Percentiles rank a stretch among this genome's conserved stretches.
Evolutionary conservation across 257 asterid species (phyloP).

Genomic region (Gentiana macrophylla): DNA sequence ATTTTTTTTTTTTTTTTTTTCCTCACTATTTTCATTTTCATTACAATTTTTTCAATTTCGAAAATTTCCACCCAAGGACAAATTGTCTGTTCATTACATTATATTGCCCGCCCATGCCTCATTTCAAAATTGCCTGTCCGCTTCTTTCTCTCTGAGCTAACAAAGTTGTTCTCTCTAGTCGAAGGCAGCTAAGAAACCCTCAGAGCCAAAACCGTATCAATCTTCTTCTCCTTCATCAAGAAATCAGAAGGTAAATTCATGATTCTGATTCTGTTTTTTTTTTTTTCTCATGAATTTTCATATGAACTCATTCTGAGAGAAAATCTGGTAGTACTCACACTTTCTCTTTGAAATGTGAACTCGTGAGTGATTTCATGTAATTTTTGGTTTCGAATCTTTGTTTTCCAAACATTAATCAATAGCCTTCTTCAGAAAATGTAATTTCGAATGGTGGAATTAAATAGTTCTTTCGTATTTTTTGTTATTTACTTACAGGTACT

Average conservation of each 20-base stretch:
- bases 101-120: conserved; percentile 3
- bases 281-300: neutral
- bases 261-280: no score
- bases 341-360: neutral
- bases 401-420: neutral
- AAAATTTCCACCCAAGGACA: no score
- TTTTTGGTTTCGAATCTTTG: neutral
- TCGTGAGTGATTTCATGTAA: neutral
- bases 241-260: conserved; percentile 7
- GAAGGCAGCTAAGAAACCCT: neutral
- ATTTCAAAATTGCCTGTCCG: conserved; percentile 6
- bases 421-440: neutral
- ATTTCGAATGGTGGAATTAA: neutral
- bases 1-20: no score
- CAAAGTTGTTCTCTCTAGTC: neutral
- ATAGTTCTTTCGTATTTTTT: neutral
- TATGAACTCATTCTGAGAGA: neutral
- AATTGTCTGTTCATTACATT: no score
- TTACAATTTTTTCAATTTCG: no score
- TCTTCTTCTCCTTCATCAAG: neutral
- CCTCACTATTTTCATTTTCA: no score
- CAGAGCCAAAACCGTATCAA: conserved; percentile 2
- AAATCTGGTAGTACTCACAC: neutral
- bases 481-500: conserved; percentile 7
- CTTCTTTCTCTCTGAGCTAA: neutral